phyloP scores from a whole-genome alignment of 2,329 filamentous ascomycete genomes.

The Beauveria medogensis region DNA sequence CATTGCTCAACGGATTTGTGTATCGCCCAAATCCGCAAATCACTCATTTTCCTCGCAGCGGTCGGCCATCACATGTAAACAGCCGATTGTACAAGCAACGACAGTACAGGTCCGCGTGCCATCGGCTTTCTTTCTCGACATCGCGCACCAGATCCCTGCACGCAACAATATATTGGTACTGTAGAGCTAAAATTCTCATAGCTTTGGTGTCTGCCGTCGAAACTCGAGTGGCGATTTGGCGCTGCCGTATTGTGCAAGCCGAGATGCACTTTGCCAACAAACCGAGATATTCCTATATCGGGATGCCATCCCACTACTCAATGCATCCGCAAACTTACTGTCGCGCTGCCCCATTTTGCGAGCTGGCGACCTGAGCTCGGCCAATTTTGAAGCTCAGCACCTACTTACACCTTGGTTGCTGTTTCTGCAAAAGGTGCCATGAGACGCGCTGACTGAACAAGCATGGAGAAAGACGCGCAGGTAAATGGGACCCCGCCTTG shows the following conservation, averaged over 20 bases:
- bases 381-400: background rate
- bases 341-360: background rate
- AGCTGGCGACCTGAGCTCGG: background rate
- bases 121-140: background rate
- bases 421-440: constrained; percentile 4
- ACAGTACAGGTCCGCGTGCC: no score
- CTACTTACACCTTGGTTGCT: background rate
- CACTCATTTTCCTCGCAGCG: background rate
- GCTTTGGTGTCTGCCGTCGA: background rate
- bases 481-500: constrained; percentile 17
- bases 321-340: background rate
- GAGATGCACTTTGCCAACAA: background rate
- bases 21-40: background rate
- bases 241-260: background rate
- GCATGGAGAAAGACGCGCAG: constrained; percentile 32
- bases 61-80: background rate
- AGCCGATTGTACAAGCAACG: background rate
- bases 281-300: constrained; percentile 11
- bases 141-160: background rate
- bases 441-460: constrained; percentile 8
- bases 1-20: no score
- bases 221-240: background rate
- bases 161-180: background rate
- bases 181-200: background rate
- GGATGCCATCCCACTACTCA: background rate